Percentiles rank a stretch among this genome's conserved stretches.
phyloP scores from a whole-genome alignment of 768 basidiomycete species.

The Podaxis carcinomalis region DNA sequence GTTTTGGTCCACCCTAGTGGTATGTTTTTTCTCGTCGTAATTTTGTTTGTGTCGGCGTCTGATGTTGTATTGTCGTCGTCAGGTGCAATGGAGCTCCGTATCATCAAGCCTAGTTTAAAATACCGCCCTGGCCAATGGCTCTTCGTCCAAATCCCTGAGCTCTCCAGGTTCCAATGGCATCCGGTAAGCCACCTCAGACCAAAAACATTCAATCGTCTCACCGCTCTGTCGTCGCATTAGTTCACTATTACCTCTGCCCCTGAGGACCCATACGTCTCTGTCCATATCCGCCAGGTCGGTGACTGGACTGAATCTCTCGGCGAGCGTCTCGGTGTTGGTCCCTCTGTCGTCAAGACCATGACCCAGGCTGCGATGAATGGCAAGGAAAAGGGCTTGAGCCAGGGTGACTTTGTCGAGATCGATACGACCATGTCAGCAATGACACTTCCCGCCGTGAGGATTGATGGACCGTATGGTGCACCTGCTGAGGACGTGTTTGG shows the following conservation, averaged over 20 bases:
- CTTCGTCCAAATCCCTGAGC: slow-evolving; percentile 83
- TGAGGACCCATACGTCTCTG: slow-evolving; percentile 87
- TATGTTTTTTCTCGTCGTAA: slow-evolving; percentile 26
- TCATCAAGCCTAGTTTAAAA: slow-evolving; percentile 87
- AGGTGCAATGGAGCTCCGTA: slow-evolving; percentile 93
- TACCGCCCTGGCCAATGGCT: slow-evolving; percentile 92
- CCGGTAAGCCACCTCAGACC: slow-evolving; percentile 59
- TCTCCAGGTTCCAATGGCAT: slow-evolving; percentile 88
- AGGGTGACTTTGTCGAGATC: slow-evolving; percentile 82
- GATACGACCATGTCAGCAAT: slow-evolving; percentile 45
- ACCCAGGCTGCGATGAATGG: slow-evolving; percentile 78
- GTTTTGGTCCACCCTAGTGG: slow-evolving; percentile 89
- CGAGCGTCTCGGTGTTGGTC: slow-evolving; percentile 79
- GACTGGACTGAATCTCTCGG: slow-evolving; percentile 84
- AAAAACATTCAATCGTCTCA: slow-evolving; percentile 9
- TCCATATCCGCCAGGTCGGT: slow-evolving; percentile 93
- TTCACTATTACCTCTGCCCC: slow-evolving; percentile 96
- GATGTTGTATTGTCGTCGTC: slow-evolving; percentile 3
- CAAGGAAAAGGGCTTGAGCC: slow-evolving; percentile 55
- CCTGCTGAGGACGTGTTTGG: slow-evolving; percentile 90
- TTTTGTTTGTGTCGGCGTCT: background rate
- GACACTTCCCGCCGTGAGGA: slow-evolving; percentile 64
- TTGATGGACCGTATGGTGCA: slow-evolving; percentile 92
- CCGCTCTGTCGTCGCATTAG: slow-evolving; percentile 29
- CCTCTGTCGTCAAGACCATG: slow-evolving; percentile 71